Conservation (phyloP, 176 grass and related monocot species). For the Alopecurus myosuroides region DNA sequence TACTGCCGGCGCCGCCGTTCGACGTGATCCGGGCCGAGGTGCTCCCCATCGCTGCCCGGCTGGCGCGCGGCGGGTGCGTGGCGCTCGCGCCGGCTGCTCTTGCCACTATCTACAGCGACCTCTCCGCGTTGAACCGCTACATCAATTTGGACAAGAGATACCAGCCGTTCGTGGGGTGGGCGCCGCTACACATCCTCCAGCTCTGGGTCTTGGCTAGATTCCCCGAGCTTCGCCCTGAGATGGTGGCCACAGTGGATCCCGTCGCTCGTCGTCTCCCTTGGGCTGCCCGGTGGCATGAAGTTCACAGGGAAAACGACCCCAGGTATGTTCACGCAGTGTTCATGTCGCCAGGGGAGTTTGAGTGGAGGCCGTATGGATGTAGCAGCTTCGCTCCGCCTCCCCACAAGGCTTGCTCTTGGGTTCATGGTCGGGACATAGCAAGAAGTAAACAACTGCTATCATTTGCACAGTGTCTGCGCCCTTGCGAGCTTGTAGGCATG, state of each 20-base stretch:
- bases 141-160: background rate
- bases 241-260: background rate
- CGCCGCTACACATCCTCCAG: slow-evolving; percentile 70
- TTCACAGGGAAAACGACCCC: slow-evolving; percentile 40
- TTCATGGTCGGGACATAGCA: slow-evolving; percentile 39
- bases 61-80: slow-evolving; percentile 56
- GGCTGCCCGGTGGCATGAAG: slow-evolving; percentile 70
- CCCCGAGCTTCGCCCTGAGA: slow-evolving; percentile 36
- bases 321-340: background rate
- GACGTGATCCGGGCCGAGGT: background rate
- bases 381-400: slow-evolving; percentile 17
- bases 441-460: slow-evolving; percentile 42
- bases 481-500: slow-evolving; percentile 72
- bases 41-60: slow-evolving; percentile 64
- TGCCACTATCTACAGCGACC: slow-evolving; percentile 68
- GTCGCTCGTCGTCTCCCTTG: slow-evolving; percentile 30
- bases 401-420: slow-evolving; percentile 25
- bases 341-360: slow-evolving; percentile 34
- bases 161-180: slow-evolving; percentile 33
- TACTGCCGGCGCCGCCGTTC: slow-evolving; percentile 34
- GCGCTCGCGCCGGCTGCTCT: slow-evolving; percentile 73
- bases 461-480: slow-evolving; percentile 56
- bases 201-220: slow-evolving; percentile 88
- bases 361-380: slow-evolving; percentile 50
- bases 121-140: slow-evolving; percentile 14